phyloP scores from a whole-genome alignment of 257 asterid genomes.

The Gentiana macrophylla region DNA sequence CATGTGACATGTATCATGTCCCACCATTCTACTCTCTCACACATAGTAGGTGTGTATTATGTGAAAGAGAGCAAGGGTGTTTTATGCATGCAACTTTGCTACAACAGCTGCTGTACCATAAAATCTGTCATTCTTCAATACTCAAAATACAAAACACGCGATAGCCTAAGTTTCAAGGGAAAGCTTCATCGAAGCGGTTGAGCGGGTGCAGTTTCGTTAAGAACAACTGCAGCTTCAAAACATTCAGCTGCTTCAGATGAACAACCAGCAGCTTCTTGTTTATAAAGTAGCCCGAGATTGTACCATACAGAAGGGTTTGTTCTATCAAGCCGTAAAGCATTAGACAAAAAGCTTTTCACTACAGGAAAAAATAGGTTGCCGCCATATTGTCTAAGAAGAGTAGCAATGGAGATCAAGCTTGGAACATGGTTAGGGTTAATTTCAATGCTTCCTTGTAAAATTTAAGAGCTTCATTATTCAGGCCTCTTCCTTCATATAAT shows the following conservation, averaged over 20 bases:
- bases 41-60: too few species aligned
- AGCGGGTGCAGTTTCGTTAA: conserved; percentile 74
- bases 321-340: conserved; percentile 73
- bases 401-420: conserved; percentile 70
- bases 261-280: conserved; percentile 28
- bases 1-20: background rate
- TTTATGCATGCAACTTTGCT: too few species aligned
- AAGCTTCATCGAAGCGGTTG: conserved; percentile 56
- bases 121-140: background rate
- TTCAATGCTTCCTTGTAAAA: conserved; percentile 56
- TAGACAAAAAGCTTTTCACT: conserved; percentile 60
- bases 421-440: conserved; percentile 73
- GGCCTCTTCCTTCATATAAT: conserved; percentile 51
- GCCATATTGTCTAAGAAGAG: conserved; percentile 27
- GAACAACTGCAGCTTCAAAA: conserved; percentile 79
- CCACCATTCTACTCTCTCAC: too few species aligned
- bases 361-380: conserved; percentile 47
- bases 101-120: too few species aligned
- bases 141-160: background rate
- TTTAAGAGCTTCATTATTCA: conserved; percentile 54
- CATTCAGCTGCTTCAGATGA: conserved; percentile 64
- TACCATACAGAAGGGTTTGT: conserved; percentile 76
- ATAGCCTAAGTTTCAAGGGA: background rate
- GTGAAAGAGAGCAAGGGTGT: too few species aligned
- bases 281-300: conserved; percentile 73